phyloP scores from a whole-genome alignment of 1,284 basidiomycete species.

The Cystobasidium sp. region DNA sequence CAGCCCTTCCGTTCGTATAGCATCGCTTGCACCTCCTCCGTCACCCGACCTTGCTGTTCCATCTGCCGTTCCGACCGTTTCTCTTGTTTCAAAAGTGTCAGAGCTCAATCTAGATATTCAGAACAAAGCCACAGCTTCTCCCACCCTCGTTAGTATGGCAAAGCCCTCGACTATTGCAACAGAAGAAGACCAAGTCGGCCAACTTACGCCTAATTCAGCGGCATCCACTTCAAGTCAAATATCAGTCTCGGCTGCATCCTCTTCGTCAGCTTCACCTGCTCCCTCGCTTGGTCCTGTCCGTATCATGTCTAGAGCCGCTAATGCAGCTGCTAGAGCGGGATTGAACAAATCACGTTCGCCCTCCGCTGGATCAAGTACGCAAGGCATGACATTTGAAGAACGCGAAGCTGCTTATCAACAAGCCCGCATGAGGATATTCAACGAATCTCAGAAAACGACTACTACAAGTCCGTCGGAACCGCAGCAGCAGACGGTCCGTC shows the following conservation, averaged over 20 bases:
- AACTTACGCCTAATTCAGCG: not conserved
- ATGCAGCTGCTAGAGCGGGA: slow-evolving; percentile 6
- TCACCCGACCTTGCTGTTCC: not conserved
- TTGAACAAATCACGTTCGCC: slow-evolving; percentile 6
- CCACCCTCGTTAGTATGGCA: not conserved
- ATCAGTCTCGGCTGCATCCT: slow-evolving; percentile 2
- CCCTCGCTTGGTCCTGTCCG: slow-evolving; percentile 24
- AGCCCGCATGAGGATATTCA: slow-evolving; percentile 52
- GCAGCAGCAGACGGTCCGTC: not conserved
- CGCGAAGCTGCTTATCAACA: slow-evolving; percentile 46
- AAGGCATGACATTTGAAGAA: slow-evolving; percentile 43
- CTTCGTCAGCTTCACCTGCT: not conserved
- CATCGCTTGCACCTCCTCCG: slow-evolving; percentile 15
- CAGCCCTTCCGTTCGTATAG: slow-evolving; percentile 35
- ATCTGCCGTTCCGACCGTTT: not conserved
- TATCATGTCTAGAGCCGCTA: slow-evolving; percentile 27
- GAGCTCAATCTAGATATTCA: slow-evolving; percentile 1
- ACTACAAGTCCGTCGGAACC: not conserved
- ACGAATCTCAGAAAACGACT: not conserved
- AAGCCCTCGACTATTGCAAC: not conserved
- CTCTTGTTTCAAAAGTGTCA: slow-evolving; percentile 33
- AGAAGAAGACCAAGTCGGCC: not conserved
- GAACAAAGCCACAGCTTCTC: not conserved
- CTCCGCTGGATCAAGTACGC: slow-evolving; percentile 1
- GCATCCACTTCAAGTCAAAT: not conserved